These are phyloP conservation scores for Hymenoscyphus occultus DNA, from an alignment of 2,329 filamentous ascomycete genomes.

Conservation along the genomic window DNA sequence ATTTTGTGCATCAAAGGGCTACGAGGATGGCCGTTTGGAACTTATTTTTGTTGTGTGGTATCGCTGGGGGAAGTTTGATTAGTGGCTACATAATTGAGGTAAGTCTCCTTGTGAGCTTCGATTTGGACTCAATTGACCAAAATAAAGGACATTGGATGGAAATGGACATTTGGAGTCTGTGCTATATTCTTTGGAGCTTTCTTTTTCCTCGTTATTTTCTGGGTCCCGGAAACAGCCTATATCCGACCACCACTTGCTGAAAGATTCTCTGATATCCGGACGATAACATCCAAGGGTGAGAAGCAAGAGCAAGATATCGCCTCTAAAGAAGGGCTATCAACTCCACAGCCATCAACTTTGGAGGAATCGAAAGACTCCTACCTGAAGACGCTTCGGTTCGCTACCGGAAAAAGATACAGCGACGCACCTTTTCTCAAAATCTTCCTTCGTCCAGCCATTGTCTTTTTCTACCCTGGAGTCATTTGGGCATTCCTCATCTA, in stretches of 20 bases:
- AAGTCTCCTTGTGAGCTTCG: not conserved
- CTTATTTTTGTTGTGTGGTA: slow-evolving; percentile 41
- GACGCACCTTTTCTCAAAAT: slow-evolving; percentile 37
- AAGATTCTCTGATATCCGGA: slow-evolving; percentile 22
- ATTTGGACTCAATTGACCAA: not conserved
- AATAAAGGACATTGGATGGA: slow-evolving; percentile 39
- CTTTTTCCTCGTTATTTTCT: slow-evolving; percentile 23
- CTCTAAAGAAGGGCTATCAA: slow-evolving; percentile 13
- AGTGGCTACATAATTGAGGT: slow-evolving; percentile 40
- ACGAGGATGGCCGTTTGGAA: slow-evolving; percentile 41
- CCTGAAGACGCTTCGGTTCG: slow-evolving; percentile 30
- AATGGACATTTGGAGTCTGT: slow-evolving; percentile 42
- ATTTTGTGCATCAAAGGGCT: slow-evolving; percentile 44
- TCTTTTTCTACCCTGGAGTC: slow-evolving; percentile 40
- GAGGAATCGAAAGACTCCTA: slow-evolving; percentile 34
- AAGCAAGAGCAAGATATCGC: slow-evolving; percentile 16
- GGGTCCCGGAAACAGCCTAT: slow-evolving; percentile 35
- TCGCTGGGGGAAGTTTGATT: slow-evolving; percentile 39
- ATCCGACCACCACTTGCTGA: slow-evolving; percentile 19
- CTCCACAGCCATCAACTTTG: slow-evolving; percentile 4
- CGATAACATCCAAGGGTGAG: slow-evolving; percentile 19
- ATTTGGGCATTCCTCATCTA: slow-evolving; percentile 41
- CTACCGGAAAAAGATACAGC: slow-evolving; percentile 35
- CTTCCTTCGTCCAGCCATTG: slow-evolving; percentile 36
- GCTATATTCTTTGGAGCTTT: slow-evolving; percentile 35